Conservation (phyloP, 1,284 basidiomycete genomes). For the Apiotrichum siamense region DNA sequence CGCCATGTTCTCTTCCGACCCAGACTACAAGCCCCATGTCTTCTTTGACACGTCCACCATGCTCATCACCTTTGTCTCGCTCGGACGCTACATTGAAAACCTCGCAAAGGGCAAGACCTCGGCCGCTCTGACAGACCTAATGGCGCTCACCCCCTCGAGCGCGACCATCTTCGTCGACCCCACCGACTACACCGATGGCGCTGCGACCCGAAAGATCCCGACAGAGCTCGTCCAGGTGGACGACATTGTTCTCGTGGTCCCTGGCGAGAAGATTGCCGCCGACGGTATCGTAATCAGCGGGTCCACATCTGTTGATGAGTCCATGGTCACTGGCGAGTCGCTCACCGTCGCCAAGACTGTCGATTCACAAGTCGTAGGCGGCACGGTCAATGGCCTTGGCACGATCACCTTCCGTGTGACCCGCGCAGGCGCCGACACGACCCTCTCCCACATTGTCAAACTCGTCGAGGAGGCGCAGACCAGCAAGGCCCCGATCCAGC, state of each 20-base stretch:
- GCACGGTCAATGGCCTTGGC: constrained; percentile 92
- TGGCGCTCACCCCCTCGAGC: constrained; percentile 89
- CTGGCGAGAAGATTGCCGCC: constrained; percentile 93
- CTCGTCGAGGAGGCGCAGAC: constrained; percentile 98
- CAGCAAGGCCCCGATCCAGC: constrained; percentile 95
- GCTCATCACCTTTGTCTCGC: constrained; percentile 94
- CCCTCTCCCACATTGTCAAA: constrained; percentile 89
- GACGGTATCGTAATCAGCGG: constrained; percentile 87
- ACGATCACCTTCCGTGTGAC: constrained; percentile 94
- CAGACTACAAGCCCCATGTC: constrained; percentile 70
- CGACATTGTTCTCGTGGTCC: constrained; percentile 88
- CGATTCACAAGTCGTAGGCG: constrained; percentile 85
- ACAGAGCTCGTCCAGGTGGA: constrained; percentile 93
- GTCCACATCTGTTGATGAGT: constrained; percentile 86
- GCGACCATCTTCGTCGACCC: constrained; percentile 79
- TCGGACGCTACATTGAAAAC: constrained; percentile 94
- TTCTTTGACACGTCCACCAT: constrained; percentile 99
- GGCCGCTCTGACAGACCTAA: constrained; percentile 90
- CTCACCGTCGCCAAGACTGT: constrained; percentile 75
- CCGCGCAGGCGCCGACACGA: constrained; percentile 91
- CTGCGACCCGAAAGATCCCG: constrained; percentile 77
- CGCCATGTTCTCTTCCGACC: constrained; percentile 54
- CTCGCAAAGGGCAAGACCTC: constrained; percentile 95
- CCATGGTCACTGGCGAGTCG: constrained; percentile 96
- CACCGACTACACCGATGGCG: constrained; percentile 54